Evolutionary conservation across 2,329 filamentous ascomycete species (phyloP), one percentile per base, ranked within the genome.

Genomic region (Lecanoromycetidae sp.): DNA sequence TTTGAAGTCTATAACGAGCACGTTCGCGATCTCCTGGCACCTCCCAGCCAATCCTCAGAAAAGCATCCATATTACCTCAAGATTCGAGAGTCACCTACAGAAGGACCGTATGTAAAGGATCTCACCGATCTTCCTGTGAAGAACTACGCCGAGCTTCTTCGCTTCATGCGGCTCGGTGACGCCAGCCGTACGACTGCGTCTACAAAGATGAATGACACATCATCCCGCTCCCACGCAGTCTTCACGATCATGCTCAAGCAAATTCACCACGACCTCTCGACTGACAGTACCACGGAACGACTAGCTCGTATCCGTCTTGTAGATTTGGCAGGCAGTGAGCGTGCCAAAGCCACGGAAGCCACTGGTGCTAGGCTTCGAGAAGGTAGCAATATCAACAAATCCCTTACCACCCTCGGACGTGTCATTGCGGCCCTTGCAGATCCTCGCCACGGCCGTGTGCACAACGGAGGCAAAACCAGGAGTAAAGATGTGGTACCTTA

Each of bases 1-100:
- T 96, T 98, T 60, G 91, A 98, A 63, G 91, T 98, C 52, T 98
- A 98, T 75, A 98, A 98, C 66, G 91, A 98, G 68, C 91, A 96
- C 65, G 91, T 98, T 41, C 85, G 91, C 49, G 91, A 98, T 61
- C 71, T 98, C 29, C 77, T 98, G 37, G 83, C 87, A 0, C 85
- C 88, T 9, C 75, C 83, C 17, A 49, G 42, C 15, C 53, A 43
- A 23, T 43, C 51, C 15, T 44, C 51, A 19, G 44, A 49, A 23
- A 83, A 80, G 47, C 74, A 84, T 4, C 85, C 88, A 1, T 82
- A 93, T 61, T 95, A 96, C 63, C 82, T 98, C 58, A 95, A 95
- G 67, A 94, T 98, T 60, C 82, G 91, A 59, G 91, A 98, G 69
- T 94, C 87, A 15, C 90, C 88, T 15, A 87, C 81, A 23, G 90